Conservation (phyloP, 164 flowering plant genomes). For the Annona cherimola region DNA sequence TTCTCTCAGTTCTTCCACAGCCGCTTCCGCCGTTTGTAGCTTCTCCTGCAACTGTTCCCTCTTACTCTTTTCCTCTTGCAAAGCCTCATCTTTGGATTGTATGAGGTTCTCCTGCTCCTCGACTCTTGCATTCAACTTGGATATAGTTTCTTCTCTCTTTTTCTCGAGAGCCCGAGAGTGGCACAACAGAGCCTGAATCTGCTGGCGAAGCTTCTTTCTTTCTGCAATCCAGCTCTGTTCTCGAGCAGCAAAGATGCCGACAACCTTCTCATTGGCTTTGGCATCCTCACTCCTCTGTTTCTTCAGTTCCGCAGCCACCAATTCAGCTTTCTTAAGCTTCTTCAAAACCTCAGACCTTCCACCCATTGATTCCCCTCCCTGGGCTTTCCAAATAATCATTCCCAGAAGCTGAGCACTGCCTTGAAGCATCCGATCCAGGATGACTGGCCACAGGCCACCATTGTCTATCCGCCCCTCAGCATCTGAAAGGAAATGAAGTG, state of each 20-base stretch:
- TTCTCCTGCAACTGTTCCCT: slow-evolving; percentile 53
- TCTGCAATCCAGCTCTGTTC: slow-evolving; percentile 82
- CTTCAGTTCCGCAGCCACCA: slow-evolving; percentile 59
- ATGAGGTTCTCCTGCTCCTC: slow-evolving; percentile 44
- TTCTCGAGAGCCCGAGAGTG: slow-evolving; percentile 42
- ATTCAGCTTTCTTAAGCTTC: slow-evolving; percentile 51
- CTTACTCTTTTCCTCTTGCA: slow-evolving; percentile 50
- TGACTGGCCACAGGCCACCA: slow-evolving; percentile 36
- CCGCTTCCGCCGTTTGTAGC: slow-evolving; percentile 33
- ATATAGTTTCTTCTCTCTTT: slow-evolving; percentile 38
- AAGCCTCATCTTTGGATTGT: slow-evolving; percentile 41
- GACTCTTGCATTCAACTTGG: slow-evolving; percentile 39
- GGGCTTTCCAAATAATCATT: slow-evolving; percentile 64
- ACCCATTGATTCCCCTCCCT: slow-evolving; percentile 30
- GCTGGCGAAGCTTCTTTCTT: slow-evolving; percentile 58
- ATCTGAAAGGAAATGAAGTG: slow-evolving; percentile 40
- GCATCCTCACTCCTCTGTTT: slow-evolving; percentile 72
- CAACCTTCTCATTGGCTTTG: slow-evolving; percentile 91
- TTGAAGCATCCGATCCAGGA: slow-evolving; percentile 54
- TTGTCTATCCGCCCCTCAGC: slow-evolving; percentile 17
- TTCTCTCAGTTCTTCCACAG: slow-evolving; percentile 51
- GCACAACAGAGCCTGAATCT: slow-evolving; percentile 57
- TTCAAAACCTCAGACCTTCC: slow-evolving; percentile 31
- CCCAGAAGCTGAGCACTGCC: slow-evolving; percentile 76
- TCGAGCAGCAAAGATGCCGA: slow-evolving; percentile 65